These are phyloP conservation scores for Penstemon davidsonii DNA, from an alignment of 257 asterid genomes.

Conservation along the genomic window DNA sequence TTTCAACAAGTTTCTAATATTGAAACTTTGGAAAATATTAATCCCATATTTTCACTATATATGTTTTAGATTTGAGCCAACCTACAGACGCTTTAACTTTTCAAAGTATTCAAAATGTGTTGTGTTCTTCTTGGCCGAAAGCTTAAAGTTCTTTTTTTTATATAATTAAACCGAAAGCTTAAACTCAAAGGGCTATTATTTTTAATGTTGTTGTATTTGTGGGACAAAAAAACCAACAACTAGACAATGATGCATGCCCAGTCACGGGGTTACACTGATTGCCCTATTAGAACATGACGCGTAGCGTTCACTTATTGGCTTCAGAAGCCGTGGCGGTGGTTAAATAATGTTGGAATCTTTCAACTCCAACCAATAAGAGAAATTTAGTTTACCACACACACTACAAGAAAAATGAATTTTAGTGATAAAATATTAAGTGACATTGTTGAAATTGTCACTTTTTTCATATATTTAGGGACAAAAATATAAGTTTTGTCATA, in stretches of 20 bases:
- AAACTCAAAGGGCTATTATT: background rate
- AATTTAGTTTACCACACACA: background rate
- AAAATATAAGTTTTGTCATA: no score
- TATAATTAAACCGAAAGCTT: slow-evolving; percentile 28
- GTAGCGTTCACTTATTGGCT: slow-evolving; percentile 14
- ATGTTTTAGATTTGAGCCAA: background rate
- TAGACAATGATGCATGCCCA: slow-evolving; percentile 8
- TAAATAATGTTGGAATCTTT: background rate
- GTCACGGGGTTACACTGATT: background rate
- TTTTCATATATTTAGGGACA: no score
- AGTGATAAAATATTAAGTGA: no score
- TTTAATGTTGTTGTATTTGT: background rate
- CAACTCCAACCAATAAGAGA: background rate
- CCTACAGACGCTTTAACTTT: no score
- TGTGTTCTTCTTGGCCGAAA: slow-evolving; percentile 25
- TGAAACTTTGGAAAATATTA: background rate
- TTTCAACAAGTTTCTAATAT: no score
- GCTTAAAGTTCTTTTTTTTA: background rate
- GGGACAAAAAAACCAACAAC: background rate
- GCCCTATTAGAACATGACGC: background rate
- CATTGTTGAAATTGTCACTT: no score
- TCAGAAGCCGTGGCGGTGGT: slow-evolving; percentile 4
- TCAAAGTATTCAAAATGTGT: background rate
- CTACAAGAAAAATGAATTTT: no score
- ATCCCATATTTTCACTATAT: background rate